phyloP scores from a whole-genome alignment of 495 filamentous ascomycete species.

The Xylaria venustula region DNA sequence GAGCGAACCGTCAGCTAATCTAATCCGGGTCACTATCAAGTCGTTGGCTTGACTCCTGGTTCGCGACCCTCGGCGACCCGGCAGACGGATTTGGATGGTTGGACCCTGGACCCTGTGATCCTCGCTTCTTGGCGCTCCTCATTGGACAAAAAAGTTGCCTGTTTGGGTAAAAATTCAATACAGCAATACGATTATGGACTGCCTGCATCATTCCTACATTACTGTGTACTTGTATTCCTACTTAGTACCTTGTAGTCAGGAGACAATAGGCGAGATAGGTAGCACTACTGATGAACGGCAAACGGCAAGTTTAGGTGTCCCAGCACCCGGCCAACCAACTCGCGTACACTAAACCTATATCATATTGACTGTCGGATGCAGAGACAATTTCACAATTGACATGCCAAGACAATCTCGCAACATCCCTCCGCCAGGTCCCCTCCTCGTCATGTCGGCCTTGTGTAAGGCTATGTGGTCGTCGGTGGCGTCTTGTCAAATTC shows the following conservation, averaged over 20 bases:
- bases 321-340: neutral
- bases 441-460: too few relatives aligned
- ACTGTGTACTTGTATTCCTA: too few relatives aligned
- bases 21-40: neutral
- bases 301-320: neutral
- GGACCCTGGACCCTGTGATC: constrained; percentile 1
- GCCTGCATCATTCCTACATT: neutral
- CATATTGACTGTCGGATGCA: neutral
- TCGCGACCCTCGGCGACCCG: too few relatives aligned
- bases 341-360: too few relatives aligned
- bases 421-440: too few relatives aligned
- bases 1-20: neutral
- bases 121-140: constrained; percentile 7
- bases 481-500: neutral
- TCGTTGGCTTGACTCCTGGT: neutral
- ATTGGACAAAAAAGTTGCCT: constrained; percentile 7
- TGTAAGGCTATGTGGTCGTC: too few relatives aligned
- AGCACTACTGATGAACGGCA: neutral
- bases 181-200: neutral
- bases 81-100: neutral
- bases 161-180: neutral
- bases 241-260: constrained; percentile 3
- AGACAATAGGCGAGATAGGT: constrained; percentile 3
- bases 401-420: too few relatives aligned
- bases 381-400: neutral